Evolutionary conservation across 2,329 filamentous ascomycete species (phyloP), one percentile per base, ranked within the genome.

Genomic region (Neofusicoccum kwambonambiense): DNA sequence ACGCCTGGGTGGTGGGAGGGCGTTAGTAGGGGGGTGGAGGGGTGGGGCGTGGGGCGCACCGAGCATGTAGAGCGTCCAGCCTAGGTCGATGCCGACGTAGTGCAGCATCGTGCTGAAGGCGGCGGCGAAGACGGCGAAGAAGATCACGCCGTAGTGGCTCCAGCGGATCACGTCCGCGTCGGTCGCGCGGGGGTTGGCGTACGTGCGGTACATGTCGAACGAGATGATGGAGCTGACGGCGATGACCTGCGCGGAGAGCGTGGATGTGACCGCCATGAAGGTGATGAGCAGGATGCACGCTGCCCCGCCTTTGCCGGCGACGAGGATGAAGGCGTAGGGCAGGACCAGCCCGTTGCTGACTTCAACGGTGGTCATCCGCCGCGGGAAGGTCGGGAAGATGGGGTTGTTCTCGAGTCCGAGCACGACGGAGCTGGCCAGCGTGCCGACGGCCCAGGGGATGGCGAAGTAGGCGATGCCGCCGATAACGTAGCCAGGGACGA

Each of bases 1-100:
- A 85, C 81, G 3, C 19, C 19, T 19, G 19, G 19, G 19, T 19
- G 19, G 19, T 19, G 19, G 19, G 19, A 19, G 19, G 19, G 19
- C 19, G 19, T 19, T 19, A 19, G 19, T 19, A 19, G 19, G 19
- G 19, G 19, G 19, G 19, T 22, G 19, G 19, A 22, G 19, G 19
- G 19, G 19, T 22, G 19, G 19, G 19, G 19, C 0, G 19, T 3
- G 3, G 19, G 19, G 19, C 19, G 19, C 19, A 22, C 83, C 58
- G 0, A 86, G 78, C 82, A 85, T 83, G 67, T 86, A 85, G 1
- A 85, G 66, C 0, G 82, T 84, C 84, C 83, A 86, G 0, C 81
- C 80, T 0, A 86, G 75, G 52, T 86, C 81, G 4, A 86, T 80
- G 0, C 83, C 82, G 0, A 82, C 83, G 51, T 86, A 84, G 71